phyloP scores from a whole-genome alignment of 176 grass and related monocot species.

The Phyllostachys edulis region DNA sequence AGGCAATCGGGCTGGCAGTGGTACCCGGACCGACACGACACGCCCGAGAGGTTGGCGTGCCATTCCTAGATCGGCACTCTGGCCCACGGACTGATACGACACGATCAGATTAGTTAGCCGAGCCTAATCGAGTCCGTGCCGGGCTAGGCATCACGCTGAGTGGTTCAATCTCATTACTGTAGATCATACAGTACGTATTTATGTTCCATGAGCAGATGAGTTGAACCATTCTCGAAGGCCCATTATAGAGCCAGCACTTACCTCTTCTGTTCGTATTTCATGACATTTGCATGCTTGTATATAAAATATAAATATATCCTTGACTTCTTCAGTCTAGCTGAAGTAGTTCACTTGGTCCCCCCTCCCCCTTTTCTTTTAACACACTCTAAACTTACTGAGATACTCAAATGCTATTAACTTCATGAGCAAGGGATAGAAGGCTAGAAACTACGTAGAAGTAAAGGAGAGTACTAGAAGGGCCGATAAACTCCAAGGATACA shows the following conservation, averaged over 20 bases:
- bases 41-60: too few species aligned
- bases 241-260: neutral
- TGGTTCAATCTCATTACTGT: constrained; percentile 1
- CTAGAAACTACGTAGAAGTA: neutral
- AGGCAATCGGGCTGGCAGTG: too few species aligned
- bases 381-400: neutral
- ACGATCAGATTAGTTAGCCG: too few species aligned
- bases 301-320: neutral
- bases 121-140: too few species aligned
- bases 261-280: neutral
- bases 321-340: neutral
- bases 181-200: constrained; percentile 9
- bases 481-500: neutral
- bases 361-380: neutral
- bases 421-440: neutral
- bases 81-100: too few species aligned
- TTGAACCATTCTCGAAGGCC: constrained; percentile 7
- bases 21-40: too few species aligned
- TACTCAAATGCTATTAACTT: neutral
- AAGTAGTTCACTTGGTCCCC: neutral
- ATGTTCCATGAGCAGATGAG: neutral
- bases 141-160: neutral
- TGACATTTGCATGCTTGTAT: constrained; percentile 22
- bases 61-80: too few species aligned
- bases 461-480: neutral